Conservation (phyloP, 441 rosid species). For the Rhodomyrtus psidioides region DNA sequence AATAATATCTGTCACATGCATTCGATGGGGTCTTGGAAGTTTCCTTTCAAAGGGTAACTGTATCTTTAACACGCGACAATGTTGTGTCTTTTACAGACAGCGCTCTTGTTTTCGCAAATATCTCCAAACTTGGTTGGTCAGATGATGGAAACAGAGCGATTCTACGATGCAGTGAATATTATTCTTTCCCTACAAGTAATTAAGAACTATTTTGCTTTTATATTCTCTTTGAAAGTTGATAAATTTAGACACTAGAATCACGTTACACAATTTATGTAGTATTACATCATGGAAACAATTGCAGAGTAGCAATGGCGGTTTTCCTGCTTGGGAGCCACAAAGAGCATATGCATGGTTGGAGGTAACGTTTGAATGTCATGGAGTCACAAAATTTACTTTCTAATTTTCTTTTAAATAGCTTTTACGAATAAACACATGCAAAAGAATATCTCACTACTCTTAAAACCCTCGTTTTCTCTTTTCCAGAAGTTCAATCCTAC, state of each 20-base stretch:
- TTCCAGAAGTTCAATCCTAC: constrained; percentile 30
- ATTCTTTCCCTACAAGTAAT: constrained; percentile 31
- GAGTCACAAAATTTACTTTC: background rate
- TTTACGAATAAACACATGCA: background rate
- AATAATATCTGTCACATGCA: background rate
- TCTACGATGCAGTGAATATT: constrained; percentile 33
- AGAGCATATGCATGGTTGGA: constrained; percentile 48
- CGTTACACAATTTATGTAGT: background rate
- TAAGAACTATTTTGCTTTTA: background rate
- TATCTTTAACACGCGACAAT: background rate
- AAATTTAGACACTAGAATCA: background rate
- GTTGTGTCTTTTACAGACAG: constrained; percentile 11
- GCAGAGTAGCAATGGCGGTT: constrained; percentile 35
- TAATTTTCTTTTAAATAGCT: background rate
- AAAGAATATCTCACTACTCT: background rate
- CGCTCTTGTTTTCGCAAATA: constrained; percentile 27
- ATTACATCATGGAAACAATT: background rate
- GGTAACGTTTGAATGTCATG: constrained; percentile 16
- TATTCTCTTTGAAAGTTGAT: background rate
- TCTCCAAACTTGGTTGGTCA: constrained; percentile 25
- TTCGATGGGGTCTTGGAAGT: background rate
- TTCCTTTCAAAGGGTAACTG: background rate
- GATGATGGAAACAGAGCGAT: constrained; percentile 11
- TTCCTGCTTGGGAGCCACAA: constrained; percentile 61
- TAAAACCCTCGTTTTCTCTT: background rate